Evolutionary conservation across 768 basidiomycete species (phyloP).

Genomic region (Hygrophorus russula): DNA sequence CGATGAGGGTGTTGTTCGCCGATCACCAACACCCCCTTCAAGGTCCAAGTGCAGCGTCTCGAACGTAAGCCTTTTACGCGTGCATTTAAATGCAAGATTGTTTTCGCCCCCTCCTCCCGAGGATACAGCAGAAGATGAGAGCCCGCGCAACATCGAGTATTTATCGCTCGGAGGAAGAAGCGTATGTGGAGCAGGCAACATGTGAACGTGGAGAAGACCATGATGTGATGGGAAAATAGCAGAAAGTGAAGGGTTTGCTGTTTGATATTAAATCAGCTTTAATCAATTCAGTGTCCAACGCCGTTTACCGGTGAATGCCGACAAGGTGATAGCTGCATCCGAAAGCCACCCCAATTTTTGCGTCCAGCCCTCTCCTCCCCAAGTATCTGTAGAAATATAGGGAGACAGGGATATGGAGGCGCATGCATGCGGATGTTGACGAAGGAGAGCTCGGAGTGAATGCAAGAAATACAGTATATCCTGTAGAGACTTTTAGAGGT

Average conservation of each 20-base stretch:
- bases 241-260: constrained; percentile 71
- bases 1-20: constrained; percentile 46
- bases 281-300: constrained; percentile 12
- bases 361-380: constrained; percentile 61
- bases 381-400: constrained; percentile 43
- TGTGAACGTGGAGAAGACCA: constrained; percentile 71
- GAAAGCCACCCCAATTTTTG: constrained; percentile 71
- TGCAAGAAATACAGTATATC: constrained; percentile 65
- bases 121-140: constrained; percentile 42
- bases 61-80: constrained; percentile 74
- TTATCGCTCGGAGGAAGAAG: constrained; percentile 73
- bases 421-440: constrained; percentile 45
- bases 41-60: constrained; percentile 87
- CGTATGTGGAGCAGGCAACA: constrained; percentile 63
- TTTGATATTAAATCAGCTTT: background rate
- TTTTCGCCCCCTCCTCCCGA: constrained; percentile 78
- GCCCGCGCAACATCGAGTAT: constrained; percentile 74
- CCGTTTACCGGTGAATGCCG: constrained; percentile 63
- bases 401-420: constrained; percentile 61
- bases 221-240: constrained; percentile 75
- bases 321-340: constrained; percentile 64
- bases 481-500: constrained; percentile 23
- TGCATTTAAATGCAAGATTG: constrained; percentile 91
- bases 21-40: constrained; percentile 75
- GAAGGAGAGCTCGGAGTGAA: constrained; percentile 49